Percentiles rank a stretch among this genome's conserved stretches.
phyloP scores from a whole-genome alignment of 352 stramenopile genomes.

The Pythium grandisporangium region DNA sequence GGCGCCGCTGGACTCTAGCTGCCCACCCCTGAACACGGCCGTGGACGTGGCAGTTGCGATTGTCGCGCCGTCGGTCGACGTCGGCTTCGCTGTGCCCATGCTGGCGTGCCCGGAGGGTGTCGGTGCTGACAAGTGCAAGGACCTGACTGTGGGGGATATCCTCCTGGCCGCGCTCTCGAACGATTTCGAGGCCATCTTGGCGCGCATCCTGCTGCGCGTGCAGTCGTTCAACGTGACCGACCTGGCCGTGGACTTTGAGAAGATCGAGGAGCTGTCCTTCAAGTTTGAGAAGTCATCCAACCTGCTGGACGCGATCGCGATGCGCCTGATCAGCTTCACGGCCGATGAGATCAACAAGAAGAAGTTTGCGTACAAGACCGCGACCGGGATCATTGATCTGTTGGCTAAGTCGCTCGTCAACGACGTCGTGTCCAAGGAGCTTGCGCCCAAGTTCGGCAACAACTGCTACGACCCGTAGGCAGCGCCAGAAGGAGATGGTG shows the following conservation, averaged over 20 bases:
- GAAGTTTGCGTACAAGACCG: slow-evolving; percentile 39
- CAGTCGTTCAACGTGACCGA: slow-evolving; percentile 19
- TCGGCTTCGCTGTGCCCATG: slow-evolving; percentile 26
- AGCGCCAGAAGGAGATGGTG: too few species aligned
- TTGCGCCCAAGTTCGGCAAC: slow-evolving; percentile 30
- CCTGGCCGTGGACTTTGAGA: slow-evolving; percentile 27
- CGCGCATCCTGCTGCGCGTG: slow-evolving; percentile 24
- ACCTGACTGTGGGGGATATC: slow-evolving; percentile 35
- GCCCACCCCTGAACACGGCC: slow-evolving; percentile 21
- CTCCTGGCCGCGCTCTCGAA: slow-evolving; percentile 21
- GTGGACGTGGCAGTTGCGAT: slow-evolving; percentile 29
- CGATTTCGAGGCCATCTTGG: slow-evolving; percentile 15
- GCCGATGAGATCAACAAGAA: slow-evolving; percentile 55
- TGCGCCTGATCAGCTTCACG: slow-evolving; percentile 36
- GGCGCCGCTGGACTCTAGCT: slow-evolving; percentile 38
- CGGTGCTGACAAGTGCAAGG: slow-evolving; percentile 31
- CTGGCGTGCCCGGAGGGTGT: slow-evolving; percentile 18
- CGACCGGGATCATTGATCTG: slow-evolving; percentile 25
- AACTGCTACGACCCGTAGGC: slow-evolving; percentile 29
- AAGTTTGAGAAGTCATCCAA: slow-evolving; percentile 26
- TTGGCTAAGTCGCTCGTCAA: slow-evolving; percentile 39
- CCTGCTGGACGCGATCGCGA: slow-evolving; percentile 33
- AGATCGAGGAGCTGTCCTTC: slow-evolving; percentile 42
- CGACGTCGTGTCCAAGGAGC: slow-evolving; percentile 26
- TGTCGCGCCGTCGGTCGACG: slow-evolving; percentile 18